Percentiles rank a stretch among this genome's conserved stretches.
phyloP scores from a whole-genome alignment of 352 stramenopile species.

The Pilasporangium apinafurcum region DNA sequence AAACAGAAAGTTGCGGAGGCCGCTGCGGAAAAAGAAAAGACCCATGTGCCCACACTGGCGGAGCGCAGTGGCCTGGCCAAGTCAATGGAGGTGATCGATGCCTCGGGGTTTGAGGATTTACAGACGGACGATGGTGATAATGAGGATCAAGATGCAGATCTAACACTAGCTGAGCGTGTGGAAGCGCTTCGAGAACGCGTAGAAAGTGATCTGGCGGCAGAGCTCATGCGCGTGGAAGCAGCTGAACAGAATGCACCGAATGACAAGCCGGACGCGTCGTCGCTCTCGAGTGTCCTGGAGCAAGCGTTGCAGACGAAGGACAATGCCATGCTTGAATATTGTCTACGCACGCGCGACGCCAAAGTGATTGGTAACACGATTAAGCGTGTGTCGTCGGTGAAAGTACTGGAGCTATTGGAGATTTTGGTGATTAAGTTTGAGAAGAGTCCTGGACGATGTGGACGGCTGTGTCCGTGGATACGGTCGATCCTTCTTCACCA shows the following conservation, averaged over 20 bases:
- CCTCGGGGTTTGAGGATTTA: slow-evolving; percentile 60
- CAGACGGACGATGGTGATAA: slow-evolving; percentile 22
- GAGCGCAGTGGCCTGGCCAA: slow-evolving; percentile 55
- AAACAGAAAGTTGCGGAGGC: slow-evolving; percentile 39
- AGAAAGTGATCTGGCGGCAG: slow-evolving; percentile 57
- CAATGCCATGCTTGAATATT: slow-evolving; percentile 84
- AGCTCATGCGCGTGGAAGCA: slow-evolving; percentile 42
- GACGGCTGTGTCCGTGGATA: slow-evolving; percentile 77
- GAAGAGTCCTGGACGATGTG: slow-evolving; percentile 70
- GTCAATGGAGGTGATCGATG: slow-evolving; percentile 54
- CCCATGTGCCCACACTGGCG: slow-evolving; percentile 65
- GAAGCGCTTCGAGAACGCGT: slow-evolving; percentile 72
- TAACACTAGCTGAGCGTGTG: slow-evolving; percentile 72
- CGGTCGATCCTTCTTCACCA: slow-evolving; percentile 77
- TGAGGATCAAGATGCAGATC: slow-evolving; percentile 46
- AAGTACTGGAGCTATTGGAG: slow-evolving; percentile 71
- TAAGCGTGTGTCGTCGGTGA: slow-evolving; percentile 62
- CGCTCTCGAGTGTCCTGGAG: slow-evolving; percentile 73
- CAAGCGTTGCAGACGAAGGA: slow-evolving; percentile 83
- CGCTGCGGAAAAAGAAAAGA: slow-evolving; percentile 37
- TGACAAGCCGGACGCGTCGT: slow-evolving; percentile 75
- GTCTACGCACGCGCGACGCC: slow-evolving; percentile 59
- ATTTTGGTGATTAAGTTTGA: slow-evolving; percentile 83
- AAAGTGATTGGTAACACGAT: slow-evolving; percentile 79
- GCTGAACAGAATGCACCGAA: slow-evolving; percentile 16